Percentiles rank a stretch among this genome's conserved stretches.
Evolutionary conservation across 2,329 filamentous ascomycete genomes (phyloP).

Genomic region (Mycosphaerella sp.): DNA sequence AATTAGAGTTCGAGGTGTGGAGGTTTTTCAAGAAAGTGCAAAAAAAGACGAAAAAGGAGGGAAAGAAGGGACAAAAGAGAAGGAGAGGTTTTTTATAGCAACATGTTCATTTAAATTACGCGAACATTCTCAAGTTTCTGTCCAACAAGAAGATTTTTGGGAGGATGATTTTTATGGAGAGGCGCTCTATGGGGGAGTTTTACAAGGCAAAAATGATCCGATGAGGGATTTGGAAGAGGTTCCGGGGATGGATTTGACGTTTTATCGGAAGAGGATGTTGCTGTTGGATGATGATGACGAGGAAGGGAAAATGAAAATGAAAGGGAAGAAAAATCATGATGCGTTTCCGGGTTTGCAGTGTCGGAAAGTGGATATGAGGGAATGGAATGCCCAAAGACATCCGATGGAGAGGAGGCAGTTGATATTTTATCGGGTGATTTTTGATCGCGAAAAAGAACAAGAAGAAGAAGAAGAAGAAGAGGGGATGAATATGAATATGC

Average conservation of each 20-base stretch:
- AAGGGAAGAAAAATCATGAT: constrained; percentile 25
- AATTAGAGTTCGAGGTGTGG: constrained; percentile 49
- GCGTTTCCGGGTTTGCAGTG: constrained; percentile 42
- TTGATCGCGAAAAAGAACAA: too few relatives aligned
- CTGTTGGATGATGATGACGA: too few relatives aligned
- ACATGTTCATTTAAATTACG: constrained; percentile 48
- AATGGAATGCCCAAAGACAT: constrained; percentile 39
- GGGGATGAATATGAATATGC: constrained; percentile 47
- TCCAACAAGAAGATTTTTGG: constrained; percentile 29
- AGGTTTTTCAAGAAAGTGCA: constrained; percentile 33
- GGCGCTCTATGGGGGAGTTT: constrained; percentile 29
- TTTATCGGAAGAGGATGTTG: constrained; percentile 24
- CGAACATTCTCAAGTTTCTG: constrained; percentile 32
- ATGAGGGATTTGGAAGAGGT: constrained; percentile 31
- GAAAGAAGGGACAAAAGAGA: too few relatives aligned
- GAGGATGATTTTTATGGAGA: constrained; percentile 24
- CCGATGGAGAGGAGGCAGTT: constrained; percentile 39
- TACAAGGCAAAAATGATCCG: too few relatives aligned
- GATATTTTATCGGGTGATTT: constrained; percentile 37
- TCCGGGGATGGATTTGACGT: constrained; percentile 34
- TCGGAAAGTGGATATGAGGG: constrained; percentile 48
- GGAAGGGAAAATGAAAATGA: constrained; percentile 29
- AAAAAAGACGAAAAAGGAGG: constrained; percentile 37
- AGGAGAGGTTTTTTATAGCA: constrained; percentile 47
- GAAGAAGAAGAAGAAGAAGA: constrained; percentile 27